Evolutionary conservation across 2,329 filamentous ascomycete genomes (phyloP).

Genomic region (Xylariales sp.): DNA sequence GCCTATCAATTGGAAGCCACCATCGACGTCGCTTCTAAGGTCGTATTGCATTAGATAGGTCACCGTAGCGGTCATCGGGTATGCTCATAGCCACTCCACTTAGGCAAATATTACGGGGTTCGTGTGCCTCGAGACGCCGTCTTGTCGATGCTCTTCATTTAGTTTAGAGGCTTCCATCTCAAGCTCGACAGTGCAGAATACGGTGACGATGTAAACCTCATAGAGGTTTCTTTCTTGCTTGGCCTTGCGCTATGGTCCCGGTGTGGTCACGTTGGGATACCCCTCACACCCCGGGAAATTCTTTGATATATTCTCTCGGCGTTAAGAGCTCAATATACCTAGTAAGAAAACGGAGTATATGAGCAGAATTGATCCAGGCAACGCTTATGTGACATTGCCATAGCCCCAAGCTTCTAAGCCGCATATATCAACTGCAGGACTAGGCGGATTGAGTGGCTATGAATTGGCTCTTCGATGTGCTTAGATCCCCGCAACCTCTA

Average conservation of each 20-base stretch:
- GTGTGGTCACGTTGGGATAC: neutral
- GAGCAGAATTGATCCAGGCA: no score
- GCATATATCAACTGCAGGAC: no score
- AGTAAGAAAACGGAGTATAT: no score
- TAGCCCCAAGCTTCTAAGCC: no score
- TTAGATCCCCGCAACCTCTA: no score
- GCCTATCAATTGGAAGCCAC: slow-evolving; percentile 32
- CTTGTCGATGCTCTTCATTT: slow-evolving; percentile 42
- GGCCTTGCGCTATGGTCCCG: neutral
- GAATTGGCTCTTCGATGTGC: no score
- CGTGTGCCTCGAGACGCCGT: slow-evolving; percentile 43
- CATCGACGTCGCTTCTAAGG: slow-evolving; percentile 24
- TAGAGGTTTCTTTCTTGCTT: slow-evolving; percentile 12
- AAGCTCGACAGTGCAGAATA: slow-evolving; percentile 45
- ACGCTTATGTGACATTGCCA: no score
- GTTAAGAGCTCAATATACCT: neutral
- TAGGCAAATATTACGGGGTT: slow-evolving; percentile 37
- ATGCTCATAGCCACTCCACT: slow-evolving; percentile 37
- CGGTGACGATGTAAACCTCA: slow-evolving; percentile 44
- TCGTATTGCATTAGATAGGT: slow-evolving; percentile 36
- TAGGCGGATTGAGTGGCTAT: no score
- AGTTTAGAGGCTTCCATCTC: slow-evolving; percentile 46
- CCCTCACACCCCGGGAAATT: no score
- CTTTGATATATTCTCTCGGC: neutral
- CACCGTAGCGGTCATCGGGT: slow-evolving; percentile 19